These are phyloP conservation scores for Amaranthus palmeri DNA, from an alignment of 148 eudicot genomes.

Conservation along the genomic window DNA sequence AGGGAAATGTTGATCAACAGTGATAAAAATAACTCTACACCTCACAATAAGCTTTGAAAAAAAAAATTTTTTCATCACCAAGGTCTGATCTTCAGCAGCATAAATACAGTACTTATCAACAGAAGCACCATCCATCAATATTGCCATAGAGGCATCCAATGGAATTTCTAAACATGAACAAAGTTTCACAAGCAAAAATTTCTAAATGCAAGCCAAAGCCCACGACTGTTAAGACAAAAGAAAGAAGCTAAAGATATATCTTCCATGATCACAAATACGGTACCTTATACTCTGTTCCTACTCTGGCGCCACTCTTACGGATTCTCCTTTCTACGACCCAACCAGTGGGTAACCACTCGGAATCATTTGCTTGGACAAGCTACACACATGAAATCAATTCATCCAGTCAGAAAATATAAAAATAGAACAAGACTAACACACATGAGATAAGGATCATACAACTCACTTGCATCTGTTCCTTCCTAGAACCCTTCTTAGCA, in stretches of 20 bases:
- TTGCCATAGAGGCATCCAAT: neutral
- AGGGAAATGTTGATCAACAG: neutral
- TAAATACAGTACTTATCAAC: neutral
- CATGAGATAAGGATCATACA: slow-evolving; percentile 2
- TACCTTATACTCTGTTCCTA: slow-evolving; percentile 49
- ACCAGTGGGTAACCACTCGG: slow-evolving; percentile 60
- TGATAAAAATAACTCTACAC: neutral
- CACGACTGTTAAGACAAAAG: neutral
- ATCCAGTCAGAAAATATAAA: slow-evolving; percentile 8
- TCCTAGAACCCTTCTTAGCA: slow-evolving; percentile 20
- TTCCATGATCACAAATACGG: neutral
- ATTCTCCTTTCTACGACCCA: slow-evolving; percentile 51
- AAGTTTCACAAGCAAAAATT: neutral
- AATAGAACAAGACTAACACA: neutral
- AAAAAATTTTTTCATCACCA: neutral
- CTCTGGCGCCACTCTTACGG: slow-evolving; percentile 26
- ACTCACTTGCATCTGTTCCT: slow-evolving; percentile 43
- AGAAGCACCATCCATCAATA: neutral
- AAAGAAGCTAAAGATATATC: slow-evolving; percentile 7
- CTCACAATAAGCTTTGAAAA: neutral
- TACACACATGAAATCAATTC: slow-evolving; percentile 12
- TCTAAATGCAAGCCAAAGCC: neutral
- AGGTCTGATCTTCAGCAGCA: neutral
- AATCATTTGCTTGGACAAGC: slow-evolving; percentile 33
- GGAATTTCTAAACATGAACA: neutral